Conservation (phyloP, 2,329 filamentous ascomycete genomes). For the Albophoma yamanashiensis region DNA sequence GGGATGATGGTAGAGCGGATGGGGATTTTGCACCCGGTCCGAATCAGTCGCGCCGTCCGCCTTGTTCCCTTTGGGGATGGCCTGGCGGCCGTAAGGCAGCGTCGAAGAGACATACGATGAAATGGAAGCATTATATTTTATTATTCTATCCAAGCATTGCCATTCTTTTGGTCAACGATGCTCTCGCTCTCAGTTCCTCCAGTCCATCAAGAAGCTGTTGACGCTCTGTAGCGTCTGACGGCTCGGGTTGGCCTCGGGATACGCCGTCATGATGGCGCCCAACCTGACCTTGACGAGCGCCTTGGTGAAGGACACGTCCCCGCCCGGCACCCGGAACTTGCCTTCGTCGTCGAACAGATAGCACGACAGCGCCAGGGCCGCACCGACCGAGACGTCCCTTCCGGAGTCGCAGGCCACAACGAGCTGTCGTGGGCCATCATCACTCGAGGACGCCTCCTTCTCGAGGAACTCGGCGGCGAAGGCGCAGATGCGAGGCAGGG, state of each 20-base stretch:
- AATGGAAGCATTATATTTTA: constrained; percentile 7
- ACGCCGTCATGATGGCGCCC: constrained; percentile 70
- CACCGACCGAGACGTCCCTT: constrained; percentile 70
- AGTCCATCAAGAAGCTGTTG: constrained; percentile 77
- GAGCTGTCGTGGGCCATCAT: constrained; percentile 14
- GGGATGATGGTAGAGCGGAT: neutral
- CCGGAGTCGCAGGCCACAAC: constrained; percentile 66
- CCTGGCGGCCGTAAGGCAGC: neutral
- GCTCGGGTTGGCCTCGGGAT: constrained; percentile 73
- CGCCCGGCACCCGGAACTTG: constrained; percentile 16
- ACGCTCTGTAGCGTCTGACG: constrained; percentile 81
- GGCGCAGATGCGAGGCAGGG: constrained; percentile 50
- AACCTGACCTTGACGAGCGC: constrained; percentile 64
- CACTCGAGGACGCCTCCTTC: neutral
- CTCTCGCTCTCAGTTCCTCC: constrained; percentile 17
- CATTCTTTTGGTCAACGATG: neutral
- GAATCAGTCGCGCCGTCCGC: neutral
- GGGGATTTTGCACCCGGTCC: neutral
- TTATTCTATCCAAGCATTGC: neutral
- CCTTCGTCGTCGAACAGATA: constrained; percentile 59
- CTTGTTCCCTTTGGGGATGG: neutral
- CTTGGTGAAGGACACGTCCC: constrained; percentile 49
- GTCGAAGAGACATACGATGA: constrained; percentile 13
- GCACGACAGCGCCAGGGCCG: constrained; percentile 67
- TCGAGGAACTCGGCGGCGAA: constrained; percentile 38